A percentile compares a stretch with the other conserved stretches of the same genome.
Evolutionary conservation across 805 yeast genomes (phyloP).

Genomic region (Hanseniaspora guilliermondii): DNA sequence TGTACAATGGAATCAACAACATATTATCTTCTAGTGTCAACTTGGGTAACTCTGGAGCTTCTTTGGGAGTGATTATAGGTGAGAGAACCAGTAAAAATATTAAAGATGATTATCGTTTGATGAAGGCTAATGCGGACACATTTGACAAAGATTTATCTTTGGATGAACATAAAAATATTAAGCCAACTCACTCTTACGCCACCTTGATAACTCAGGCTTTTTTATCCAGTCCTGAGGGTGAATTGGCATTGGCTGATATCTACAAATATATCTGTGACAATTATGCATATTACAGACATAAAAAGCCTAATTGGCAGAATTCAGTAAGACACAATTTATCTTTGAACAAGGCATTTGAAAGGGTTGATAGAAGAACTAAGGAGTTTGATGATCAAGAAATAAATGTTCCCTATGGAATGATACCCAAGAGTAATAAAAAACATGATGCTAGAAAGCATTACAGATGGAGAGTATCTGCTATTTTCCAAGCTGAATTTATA

Average conservation of each 20-base stretch:
- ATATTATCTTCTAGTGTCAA: constrained; percentile 6
- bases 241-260: constrained; percentile 78
- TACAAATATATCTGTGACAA: constrained; percentile 80
- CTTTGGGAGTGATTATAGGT: constrained; percentile 9
- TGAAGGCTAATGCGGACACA: background rate
- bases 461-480: constrained; percentile 94
- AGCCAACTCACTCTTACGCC: constrained; percentile 95
- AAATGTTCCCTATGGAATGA: background rate
- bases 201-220: constrained; percentile 98
- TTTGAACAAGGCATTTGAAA: constrained; percentile 91
- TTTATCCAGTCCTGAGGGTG: constrained; percentile 74
- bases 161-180: constrained; percentile 78
- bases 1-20: constrained; percentile 5
- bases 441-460: constrained; percentile 98
- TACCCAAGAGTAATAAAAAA: constrained; percentile 29
- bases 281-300: constrained; percentile 82
- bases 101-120: background rate
- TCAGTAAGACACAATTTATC: constrained; percentile 92
- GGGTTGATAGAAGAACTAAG: constrained; percentile 65
- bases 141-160: constrained; percentile 48
- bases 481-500: constrained; percentile 72
- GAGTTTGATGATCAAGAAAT: constrained; percentile 7
- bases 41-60: constrained; percentile 16
- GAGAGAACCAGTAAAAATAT: constrained; percentile 4
- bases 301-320: constrained; percentile 97